Percentiles rank a stretch among this genome's conserved stretches.
Evolutionary conservation across 768 basidiomycete genomes (phyloP).

Genomic region (Pleurotus sapidus): DNA sequence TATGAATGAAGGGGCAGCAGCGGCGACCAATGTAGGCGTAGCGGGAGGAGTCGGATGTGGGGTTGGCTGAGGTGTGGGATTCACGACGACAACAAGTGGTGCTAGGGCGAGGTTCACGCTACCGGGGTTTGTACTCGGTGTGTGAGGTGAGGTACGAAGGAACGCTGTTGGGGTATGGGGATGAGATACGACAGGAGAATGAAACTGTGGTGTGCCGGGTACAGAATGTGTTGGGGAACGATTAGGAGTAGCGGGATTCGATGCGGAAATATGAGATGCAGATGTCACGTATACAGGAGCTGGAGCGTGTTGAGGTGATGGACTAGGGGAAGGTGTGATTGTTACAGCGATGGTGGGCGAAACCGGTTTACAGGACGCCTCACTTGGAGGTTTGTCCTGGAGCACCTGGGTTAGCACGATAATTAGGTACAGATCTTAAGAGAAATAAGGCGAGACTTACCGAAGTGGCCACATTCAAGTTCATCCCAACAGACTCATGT

Average conservation of each 20-base stretch:
- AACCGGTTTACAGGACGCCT: not conserved
- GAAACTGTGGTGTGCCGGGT: not conserved
- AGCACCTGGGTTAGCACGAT: no score
- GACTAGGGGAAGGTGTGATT: not conserved
- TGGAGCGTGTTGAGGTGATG: not conserved
- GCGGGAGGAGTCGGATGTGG: slow-evolving; percentile 79
- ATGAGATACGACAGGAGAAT: not conserved
- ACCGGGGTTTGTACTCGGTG: slow-evolving; percentile 2
- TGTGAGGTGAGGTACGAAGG: not conserved
- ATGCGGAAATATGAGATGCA: not conserved
- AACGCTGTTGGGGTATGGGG: not conserved
- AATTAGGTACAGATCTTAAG: not conserved
- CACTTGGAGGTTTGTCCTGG: no score
- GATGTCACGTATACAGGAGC: not conserved
- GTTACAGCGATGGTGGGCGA: not conserved
- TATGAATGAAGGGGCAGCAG: not conserved
- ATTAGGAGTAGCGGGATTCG: not conserved
- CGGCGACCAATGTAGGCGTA: slow-evolving; percentile 45
- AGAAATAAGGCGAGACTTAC: not conserved
- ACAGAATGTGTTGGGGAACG: not conserved
- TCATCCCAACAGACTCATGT: slow-evolving; percentile 2
- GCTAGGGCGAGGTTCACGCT: not conserved
- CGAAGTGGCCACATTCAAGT: not conserved
- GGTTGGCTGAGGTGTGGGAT: slow-evolving; percentile 74
- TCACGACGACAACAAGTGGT: slow-evolving; percentile 65